Evolutionary conservation across 495 filamentous ascomycete genomes (phyloP), one percentile per base, ranked within the genome.

Genomic region (Emericellopsis terricola): DNA sequence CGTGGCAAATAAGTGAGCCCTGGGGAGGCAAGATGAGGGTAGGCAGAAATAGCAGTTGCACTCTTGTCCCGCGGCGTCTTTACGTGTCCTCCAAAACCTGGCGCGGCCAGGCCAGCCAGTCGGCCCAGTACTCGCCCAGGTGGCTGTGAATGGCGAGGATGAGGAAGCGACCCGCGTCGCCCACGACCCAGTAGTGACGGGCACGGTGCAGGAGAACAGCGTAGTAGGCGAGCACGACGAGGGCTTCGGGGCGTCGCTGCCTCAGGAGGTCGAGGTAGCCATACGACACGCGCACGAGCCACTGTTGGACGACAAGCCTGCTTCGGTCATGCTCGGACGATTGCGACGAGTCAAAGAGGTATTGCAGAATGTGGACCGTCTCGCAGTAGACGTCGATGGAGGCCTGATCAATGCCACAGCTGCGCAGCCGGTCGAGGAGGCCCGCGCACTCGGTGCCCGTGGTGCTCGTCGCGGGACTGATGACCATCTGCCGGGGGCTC

Each of bases 171-270:
- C 58, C 60, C 3, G 55, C 42, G 28, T 50, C 36, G 2, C 57
- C 56, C 32, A 59, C 46, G n/a, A 45, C 35, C 62, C 62, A 67
- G 28, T 38, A 46, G 8, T 46, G 37, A 10, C 53, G 37, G 20
- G 36, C 35, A 7, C 19, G 30, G 42, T 62, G 49, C 19, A 62
- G 29, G 4, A 60, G 14, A 3, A 57, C 48, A 1, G 46, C 47
- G 35, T 51, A 64, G 41, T 57, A 47, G 6, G 55, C 57, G 17
- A 64, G 41, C 1, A 67, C 50, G 7, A 61, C 46, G 15, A 67
- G 38, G 0, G 60, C 59, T 38, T 59, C 56, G 0, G 61, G 52
- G 29, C 46, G 40, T 15, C 52, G 32, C 31, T 44, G 26, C 9
- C 29, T 35, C 4, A 63, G 34, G 2, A 52, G 29, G 13, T 53